A percentile compares a stretch with the other conserved stretches of the same genome.
phyloP scores from a whole-genome alignment of 345 rosid genomes.

The Reutealis trisperma region DNA sequence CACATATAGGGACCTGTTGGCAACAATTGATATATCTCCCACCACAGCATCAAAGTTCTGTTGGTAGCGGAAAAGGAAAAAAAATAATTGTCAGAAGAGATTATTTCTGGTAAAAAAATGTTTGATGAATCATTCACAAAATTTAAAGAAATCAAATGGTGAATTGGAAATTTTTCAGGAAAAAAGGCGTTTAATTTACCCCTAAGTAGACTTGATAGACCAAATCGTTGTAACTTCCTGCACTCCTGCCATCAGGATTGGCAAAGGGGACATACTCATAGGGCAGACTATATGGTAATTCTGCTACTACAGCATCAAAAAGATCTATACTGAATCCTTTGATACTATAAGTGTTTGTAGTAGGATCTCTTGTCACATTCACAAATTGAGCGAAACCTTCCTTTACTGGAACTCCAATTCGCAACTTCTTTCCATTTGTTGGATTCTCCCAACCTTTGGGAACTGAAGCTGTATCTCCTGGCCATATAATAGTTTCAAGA shows the following conservation, averaged over 20 bases:
- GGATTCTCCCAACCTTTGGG: not conserved
- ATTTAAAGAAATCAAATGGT: too few relatives aligned
- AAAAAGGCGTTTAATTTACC: not conserved
- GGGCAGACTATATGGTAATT: not conserved
- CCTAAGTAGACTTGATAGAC: not conserved
- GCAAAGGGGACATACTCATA: not conserved
- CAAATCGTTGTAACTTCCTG: not conserved
- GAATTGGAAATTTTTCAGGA: not conserved
- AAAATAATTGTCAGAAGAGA: too few relatives aligned
- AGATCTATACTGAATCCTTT: not conserved
- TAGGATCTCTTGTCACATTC: not conserved
- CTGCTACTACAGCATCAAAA: not conserved
- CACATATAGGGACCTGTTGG: too few relatives aligned
- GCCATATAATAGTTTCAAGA: slow-evolving; percentile 24
- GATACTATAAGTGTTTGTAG: not conserved
- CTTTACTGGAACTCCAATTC: not conserved
- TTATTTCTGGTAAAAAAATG: too few relatives aligned
- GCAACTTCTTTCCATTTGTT: not conserved
- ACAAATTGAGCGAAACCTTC: not conserved
- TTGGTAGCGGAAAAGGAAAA: not conserved
- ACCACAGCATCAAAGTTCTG: slow-evolving; percentile 15
- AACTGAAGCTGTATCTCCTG: slow-evolving; percentile 15
- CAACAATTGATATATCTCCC: slow-evolving; percentile 2
- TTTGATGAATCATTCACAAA: too few relatives aligned
- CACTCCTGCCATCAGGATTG: not conserved